phyloP scores from a whole-genome alignment of 1,284 basidiomycete genomes.

The Dichomitus squalens region DNA sequence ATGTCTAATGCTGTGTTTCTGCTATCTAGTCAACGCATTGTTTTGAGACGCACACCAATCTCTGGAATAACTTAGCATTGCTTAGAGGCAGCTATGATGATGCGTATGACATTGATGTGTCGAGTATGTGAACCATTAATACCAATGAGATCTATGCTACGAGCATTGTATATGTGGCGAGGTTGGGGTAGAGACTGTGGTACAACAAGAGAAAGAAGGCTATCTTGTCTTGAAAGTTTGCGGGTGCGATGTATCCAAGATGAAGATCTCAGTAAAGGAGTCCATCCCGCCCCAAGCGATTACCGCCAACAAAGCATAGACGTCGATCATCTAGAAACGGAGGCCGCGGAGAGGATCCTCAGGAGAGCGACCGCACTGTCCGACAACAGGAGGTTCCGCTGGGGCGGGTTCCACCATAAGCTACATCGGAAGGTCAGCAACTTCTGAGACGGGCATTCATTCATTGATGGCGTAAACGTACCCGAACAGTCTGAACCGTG shows the following conservation, averaged over 20 bases:
- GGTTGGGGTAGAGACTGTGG: neutral
- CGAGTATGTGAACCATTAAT: neutral
- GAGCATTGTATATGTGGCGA: neutral
- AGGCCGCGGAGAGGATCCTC: slow-evolving; percentile 10
- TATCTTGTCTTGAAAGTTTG: neutral
- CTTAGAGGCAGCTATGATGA: too few species aligned
- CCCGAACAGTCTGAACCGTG: slow-evolving; percentile 77
- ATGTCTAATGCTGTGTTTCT: too few species aligned
- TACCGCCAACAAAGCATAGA: neutral
- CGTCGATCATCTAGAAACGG: neutral
- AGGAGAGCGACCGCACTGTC: slow-evolving; percentile 29
- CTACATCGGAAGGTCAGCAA: slow-evolving; percentile 25
- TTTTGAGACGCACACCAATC: too few species aligned
- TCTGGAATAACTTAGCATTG: too few species aligned
- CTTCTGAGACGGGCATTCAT: too few species aligned
- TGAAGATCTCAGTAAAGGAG: neutral
- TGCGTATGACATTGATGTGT: neutral
- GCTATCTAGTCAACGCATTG: too few species aligned
- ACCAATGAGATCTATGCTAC: too few species aligned
- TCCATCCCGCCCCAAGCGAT: too few species aligned
- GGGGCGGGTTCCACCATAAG: slow-evolving; percentile 39
- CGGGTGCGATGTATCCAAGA: neutral
- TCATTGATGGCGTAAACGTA: slow-evolving; percentile 36
- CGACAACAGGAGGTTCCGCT: slow-evolving; percentile 29
- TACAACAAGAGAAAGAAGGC: neutral